Conservation (phyloP, 805 yeast species). For the Metschnikowia continentalis region DNA sequence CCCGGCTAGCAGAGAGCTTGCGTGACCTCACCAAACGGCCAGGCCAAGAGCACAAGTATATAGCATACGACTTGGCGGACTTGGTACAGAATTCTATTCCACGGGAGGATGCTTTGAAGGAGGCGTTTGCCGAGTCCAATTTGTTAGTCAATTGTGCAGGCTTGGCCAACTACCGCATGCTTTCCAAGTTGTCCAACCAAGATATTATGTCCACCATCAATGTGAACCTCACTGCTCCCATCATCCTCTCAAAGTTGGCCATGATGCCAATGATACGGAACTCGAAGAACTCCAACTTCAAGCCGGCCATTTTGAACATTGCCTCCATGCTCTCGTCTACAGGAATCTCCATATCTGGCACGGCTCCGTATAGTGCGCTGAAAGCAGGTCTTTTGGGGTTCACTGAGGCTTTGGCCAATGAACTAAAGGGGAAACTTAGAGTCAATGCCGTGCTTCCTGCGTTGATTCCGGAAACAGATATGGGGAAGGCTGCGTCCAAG, state of each 20-base stretch:
- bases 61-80: slow-evolving; percentile 30
- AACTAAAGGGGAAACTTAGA: slow-evolving; percentile 51
- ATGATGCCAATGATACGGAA: slow-evolving; percentile 46
- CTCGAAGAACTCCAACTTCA: slow-evolving; percentile 18
- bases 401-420: slow-evolving; percentile 55
- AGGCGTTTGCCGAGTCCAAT: slow-evolving; percentile 32
- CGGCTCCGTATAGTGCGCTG: slow-evolving; percentile 62
- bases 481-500: slow-evolving; percentile 40
- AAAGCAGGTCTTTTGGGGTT: slow-evolving; percentile 70
- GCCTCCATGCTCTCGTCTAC: slow-evolving; percentile 59
- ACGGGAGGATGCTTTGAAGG: slow-evolving; percentile 13
- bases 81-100: slow-evolving; percentile 6
- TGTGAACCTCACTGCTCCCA: slow-evolving; percentile 59
- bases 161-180: slow-evolving; percentile 50
- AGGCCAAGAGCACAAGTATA: slow-evolving; percentile 26
- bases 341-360: slow-evolving; percentile 43
- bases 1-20: slow-evolving; percentile 22
- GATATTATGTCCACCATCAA: slow-evolving; percentile 45
- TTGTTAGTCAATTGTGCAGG: slow-evolving; percentile 68
- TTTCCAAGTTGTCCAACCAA: slow-evolving; percentile 38
- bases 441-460: slow-evolving; percentile 72
- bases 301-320: slow-evolving; percentile 51
- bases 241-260: slow-evolving; percentile 52
- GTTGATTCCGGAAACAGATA: slow-evolving; percentile 59
- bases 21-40: slow-evolving; percentile 6